Conservation (phyloP, 306 rosid species). For the Rubus parviflorus region DNA sequence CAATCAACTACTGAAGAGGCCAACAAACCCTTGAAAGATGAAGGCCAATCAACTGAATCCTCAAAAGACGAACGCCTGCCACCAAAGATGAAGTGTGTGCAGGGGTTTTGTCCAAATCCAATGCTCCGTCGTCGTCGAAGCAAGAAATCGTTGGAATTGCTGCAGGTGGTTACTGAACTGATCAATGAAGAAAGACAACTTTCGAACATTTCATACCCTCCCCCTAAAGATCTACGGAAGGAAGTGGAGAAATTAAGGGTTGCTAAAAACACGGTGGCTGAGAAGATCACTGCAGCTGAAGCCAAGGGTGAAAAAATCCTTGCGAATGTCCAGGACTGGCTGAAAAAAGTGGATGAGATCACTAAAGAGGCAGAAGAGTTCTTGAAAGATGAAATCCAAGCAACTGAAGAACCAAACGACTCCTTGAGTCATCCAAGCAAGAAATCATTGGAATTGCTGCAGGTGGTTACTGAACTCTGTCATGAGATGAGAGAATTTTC, state of each 20-base stretch:
- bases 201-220: background rate
- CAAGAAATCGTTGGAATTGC: background rate
- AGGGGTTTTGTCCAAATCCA: background rate
- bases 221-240: background rate
- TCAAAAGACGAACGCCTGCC: background rate
- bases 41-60: background rate
- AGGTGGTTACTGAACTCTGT: background rate
- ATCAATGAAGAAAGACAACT: too few species aligned
- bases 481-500: background rate
- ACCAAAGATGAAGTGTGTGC: background rate
- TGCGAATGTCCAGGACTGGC: background rate
- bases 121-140: background rate
- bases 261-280: background rate
- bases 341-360: background rate
- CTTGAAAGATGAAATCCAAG: background rate
- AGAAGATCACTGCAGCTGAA: background rate
- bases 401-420: background rate
- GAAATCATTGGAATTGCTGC: background rate
- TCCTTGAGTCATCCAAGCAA: background rate
- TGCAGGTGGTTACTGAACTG: too few species aligned
- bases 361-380: background rate
- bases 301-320: background rate
- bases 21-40: background rate
- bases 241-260: background rate
- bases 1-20: too few species aligned